Evolutionary conservation across 2,329 filamentous ascomycete genomes (phyloP).

Genomic region (Lomentospora prolificans): DNA sequence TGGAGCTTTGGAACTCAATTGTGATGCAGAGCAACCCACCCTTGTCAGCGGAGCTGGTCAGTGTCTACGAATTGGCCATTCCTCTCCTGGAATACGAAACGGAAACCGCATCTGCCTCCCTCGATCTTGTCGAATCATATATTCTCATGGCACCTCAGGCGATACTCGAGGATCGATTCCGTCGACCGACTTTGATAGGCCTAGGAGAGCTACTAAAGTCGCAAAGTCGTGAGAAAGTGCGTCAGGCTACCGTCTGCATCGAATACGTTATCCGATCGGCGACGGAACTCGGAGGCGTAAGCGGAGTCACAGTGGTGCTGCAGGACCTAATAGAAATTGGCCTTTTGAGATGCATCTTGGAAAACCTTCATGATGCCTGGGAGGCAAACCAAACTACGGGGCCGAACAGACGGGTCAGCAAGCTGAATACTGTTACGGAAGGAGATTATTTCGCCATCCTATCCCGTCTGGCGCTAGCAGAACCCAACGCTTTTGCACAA

Average conservation of each 20-base stretch:
- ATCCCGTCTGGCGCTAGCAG: constrained; percentile 65
- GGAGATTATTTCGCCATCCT: constrained; percentile 81
- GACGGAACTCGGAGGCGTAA: constrained; percentile 48
- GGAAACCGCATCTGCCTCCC: constrained; percentile 50
- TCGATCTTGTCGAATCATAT: constrained; percentile 61
- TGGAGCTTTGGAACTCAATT: constrained; percentile 80
- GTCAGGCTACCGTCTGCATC: constrained; percentile 48
- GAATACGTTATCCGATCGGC: constrained; percentile 57
- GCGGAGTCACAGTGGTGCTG: constrained; percentile 52
- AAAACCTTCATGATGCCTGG: constrained; percentile 57
- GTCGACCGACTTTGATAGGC: constrained; percentile 37
- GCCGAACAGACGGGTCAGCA: constrained; percentile 59
- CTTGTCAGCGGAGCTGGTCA: constrained; percentile 49
- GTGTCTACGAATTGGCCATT: constrained; percentile 52
- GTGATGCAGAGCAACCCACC: constrained; percentile 56
- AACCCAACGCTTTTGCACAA: constrained; percentile 57
- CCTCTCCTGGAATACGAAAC: constrained; percentile 58
- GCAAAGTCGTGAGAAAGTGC: constrained; percentile 47
- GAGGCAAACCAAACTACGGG: constrained; percentile 74
- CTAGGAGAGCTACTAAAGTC: constrained; percentile 40
- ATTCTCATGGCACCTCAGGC: constrained; percentile 60
- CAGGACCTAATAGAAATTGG: constrained; percentile 55
- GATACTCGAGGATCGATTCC: constrained; percentile 48
- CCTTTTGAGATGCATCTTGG: constrained; percentile 53
- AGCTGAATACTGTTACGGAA: constrained; percentile 65